A percentile compares a stretch with the other conserved stretches of the same genome.
phyloP scores from a whole-genome alignment of 768 basidiomycete genomes.

The Roridomyces roridus region DNA sequence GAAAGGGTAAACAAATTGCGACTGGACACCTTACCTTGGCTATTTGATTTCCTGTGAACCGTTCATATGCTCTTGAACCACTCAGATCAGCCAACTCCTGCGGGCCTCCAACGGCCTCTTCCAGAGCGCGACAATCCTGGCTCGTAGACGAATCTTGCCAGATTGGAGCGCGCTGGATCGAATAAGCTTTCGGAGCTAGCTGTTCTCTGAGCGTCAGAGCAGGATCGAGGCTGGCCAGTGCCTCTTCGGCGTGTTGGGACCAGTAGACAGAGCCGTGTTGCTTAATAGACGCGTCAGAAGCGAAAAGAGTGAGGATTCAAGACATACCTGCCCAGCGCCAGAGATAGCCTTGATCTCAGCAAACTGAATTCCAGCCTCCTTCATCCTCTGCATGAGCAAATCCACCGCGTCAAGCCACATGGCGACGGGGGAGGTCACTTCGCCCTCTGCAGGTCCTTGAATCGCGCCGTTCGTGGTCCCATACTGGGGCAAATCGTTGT shows the following conservation, averaged over 20 bases:
- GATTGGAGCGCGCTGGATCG: constrained; percentile 72
- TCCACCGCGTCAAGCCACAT: constrained; percentile 92
- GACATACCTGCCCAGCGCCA: constrained; percentile 77
- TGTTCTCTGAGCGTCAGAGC: constrained; percentile 60
- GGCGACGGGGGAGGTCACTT: constrained; percentile 72
- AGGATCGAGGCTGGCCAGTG: constrained; percentile 62
- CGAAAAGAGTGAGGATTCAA: not conserved
- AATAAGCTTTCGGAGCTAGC: constrained; percentile 69
- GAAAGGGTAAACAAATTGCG: too few relatives aligned
- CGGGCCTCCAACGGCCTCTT: constrained; percentile 70
- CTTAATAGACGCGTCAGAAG: constrained; percentile 40
- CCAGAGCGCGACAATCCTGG: constrained; percentile 71
- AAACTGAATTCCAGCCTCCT: constrained; percentile 63
- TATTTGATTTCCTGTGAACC: constrained; percentile 90
- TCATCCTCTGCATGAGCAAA: constrained; percentile 69
- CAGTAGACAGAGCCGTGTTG: constrained; percentile 92
- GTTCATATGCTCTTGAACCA: constrained; percentile 85
- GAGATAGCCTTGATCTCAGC: constrained; percentile 66
- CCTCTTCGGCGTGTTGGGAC: constrained; percentile 58
- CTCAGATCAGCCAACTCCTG: constrained; percentile 76
- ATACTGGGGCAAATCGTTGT: constrained; percentile 76
- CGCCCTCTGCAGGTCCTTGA: constrained; percentile 67
- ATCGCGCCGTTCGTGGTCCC: constrained; percentile 71
- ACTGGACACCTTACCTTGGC: constrained; percentile 55
- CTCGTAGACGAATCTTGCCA: constrained; percentile 94